Conservation (phyloP, 495 filamentous ascomycete species). For the Aspergillus nanangensis region DNA sequence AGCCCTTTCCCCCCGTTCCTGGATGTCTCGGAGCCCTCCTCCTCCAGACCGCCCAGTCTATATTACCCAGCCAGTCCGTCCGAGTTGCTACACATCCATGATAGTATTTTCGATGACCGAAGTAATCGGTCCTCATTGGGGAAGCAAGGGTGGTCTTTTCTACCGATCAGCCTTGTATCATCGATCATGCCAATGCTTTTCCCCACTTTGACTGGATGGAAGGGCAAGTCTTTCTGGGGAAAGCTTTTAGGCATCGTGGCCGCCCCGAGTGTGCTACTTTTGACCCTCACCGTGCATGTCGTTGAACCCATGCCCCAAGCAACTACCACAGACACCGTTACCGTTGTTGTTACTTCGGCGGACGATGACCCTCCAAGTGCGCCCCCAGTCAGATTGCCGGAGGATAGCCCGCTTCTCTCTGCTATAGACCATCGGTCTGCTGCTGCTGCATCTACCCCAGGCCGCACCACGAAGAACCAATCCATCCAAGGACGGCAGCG, state of each 20-base stretch:
- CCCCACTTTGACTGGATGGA: constrained; percentile 80
- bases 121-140: constrained; percentile 6
- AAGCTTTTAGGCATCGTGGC: constrained; percentile 74
- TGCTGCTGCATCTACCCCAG: constrained; percentile 11
- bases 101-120: constrained; percentile 17
- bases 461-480: constrained; percentile 17
- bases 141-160: constrained; percentile 71
- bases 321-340: constrained; percentile 28
- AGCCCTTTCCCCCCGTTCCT: constrained; percentile 50
- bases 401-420: constrained; percentile 37
- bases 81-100: constrained; percentile 34
- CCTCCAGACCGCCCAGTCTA: constrained; percentile 49
- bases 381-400: constrained; percentile 35
- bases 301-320: constrained; percentile 62
- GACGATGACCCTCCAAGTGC: constrained; percentile 17
- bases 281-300: constrained; percentile 90
- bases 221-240: constrained; percentile 69
- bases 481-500: constrained; percentile 18
- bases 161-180: constrained; percentile 62
- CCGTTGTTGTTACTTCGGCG: constrained; percentile 35
- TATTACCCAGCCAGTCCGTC: constrained; percentile 50
- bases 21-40: constrained; percentile 36
- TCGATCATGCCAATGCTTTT: constrained; percentile 74
- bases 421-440: constrained; percentile 14
- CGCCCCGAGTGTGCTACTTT: constrained; percentile 81